These are phyloP conservation scores for Jatropha podagrica DNA, from an alignment of 441 rosid genomes.

Conservation along the genomic window DNA sequence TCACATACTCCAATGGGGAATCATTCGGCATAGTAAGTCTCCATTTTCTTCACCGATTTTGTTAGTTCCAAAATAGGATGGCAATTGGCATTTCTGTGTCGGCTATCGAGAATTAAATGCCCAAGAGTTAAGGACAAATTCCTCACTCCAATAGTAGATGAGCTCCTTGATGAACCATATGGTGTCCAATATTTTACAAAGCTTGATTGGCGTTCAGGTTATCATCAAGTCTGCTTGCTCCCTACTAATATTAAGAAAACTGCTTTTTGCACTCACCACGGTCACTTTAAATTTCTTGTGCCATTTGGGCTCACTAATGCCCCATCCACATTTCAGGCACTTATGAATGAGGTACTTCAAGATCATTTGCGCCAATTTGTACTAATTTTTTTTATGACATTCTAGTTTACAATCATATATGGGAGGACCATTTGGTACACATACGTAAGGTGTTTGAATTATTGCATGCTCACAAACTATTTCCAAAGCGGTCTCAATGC, in stretches of 20 bases:
- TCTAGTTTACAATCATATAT: no score
- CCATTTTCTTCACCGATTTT: no score
- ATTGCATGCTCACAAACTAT: neutral
- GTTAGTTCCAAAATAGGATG: no score
- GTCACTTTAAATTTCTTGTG: slow-evolving; percentile 2
- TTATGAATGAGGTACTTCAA: neutral
- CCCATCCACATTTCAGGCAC: neutral
- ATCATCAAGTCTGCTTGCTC: neutral
- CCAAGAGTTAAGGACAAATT: no score
- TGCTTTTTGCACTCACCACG: neutral
- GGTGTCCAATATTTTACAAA: neutral
- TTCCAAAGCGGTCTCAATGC: neutral
- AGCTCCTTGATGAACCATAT: no score
- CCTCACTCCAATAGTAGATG: no score
- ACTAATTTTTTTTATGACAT: neutral
- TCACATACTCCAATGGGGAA: no score
- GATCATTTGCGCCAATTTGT: neutral
- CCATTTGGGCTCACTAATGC: neutral
- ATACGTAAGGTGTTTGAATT: neutral
- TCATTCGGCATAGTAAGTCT: no score
- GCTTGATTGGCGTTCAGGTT: neutral
- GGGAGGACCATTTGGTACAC: neutral
- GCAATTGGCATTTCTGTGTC: no score
- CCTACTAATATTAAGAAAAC: neutral
- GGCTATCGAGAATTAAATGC: no score